Evolutionary conservation across 164 flowering plant species (phyloP).

Genomic region (Aristolochia contorta): DNA sequence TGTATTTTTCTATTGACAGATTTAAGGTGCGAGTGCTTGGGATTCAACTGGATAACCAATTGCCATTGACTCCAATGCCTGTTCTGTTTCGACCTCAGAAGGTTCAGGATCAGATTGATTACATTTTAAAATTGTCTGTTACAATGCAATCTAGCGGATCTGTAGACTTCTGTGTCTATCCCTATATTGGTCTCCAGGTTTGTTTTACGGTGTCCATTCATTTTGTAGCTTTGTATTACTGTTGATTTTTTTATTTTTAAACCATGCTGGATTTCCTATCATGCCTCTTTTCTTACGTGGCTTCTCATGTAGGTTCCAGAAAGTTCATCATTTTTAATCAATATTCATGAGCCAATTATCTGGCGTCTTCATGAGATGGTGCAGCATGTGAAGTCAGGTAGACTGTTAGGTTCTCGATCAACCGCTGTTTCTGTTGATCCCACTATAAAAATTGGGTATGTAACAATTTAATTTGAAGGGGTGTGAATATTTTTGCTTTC

Average conservation of each 20-base stretch:
- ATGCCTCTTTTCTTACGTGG: not conserved
- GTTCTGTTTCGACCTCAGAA: conserved; percentile 92
- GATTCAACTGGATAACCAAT: conserved; percentile 89
- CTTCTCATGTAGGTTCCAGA: conserved; percentile 62
- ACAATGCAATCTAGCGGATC: conserved; percentile 81
- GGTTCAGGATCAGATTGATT: conserved; percentile 57
- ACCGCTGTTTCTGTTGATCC: conserved; percentile 94
- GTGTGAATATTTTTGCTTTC: not conserved
- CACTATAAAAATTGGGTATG: conserved; percentile 83
- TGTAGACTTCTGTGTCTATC: conserved; percentile 64
- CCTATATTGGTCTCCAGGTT: conserved; percentile 93
- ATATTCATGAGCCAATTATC: conserved; percentile 93
- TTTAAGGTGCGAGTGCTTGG: conserved; percentile 72
- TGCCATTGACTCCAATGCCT: conserved; percentile 92
- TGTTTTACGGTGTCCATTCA: not conserved
- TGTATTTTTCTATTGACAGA: conserved; percentile 34
- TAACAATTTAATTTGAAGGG: not conserved
- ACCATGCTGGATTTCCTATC: no score
- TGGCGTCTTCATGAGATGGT: conserved; percentile 99
- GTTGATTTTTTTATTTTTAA: not conserved
- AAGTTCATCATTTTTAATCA: conserved; percentile 68
- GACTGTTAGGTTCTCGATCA: conserved; percentile 39
- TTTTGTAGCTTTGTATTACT: not conserved
- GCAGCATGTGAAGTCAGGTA: conserved; percentile 58
- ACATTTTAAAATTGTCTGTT: conserved; percentile 65